Conservation (phyloP, 257 asterid species). For the Solanum habrochaites region DNA sequence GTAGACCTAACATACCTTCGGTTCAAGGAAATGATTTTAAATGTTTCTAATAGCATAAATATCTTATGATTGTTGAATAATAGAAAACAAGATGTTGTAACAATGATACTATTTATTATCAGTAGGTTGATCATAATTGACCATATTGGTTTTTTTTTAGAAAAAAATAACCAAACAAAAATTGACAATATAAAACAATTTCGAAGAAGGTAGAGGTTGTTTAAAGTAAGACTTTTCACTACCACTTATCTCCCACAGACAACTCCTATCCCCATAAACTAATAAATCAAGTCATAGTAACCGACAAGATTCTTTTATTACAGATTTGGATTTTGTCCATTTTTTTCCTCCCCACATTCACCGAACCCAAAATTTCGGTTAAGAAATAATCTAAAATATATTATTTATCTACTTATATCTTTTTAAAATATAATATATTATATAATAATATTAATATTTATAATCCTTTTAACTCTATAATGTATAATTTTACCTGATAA, state of each 20-base stretch:
- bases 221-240: background rate
- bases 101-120: background rate
- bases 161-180: too few species aligned
- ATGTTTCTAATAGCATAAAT: background rate
- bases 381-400: background rate
- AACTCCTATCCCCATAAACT: background rate
- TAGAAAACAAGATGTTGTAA: background rate
- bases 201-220: background rate
- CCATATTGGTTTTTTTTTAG: too few species aligned
- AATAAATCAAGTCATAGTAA: background rate
- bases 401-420: too few species aligned
- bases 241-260: background rate
- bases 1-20: too few species aligned
- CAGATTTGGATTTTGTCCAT: background rate
- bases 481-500: too few species aligned
- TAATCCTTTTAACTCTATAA: too few species aligned
- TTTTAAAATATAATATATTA: too few species aligned
- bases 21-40: too few species aligned
- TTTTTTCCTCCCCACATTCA: background rate
- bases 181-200: background rate
- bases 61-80: background rate
- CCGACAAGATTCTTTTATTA: background rate
- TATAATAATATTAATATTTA: too few species aligned
- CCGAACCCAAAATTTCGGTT: background rate
- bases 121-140: background rate